Evolutionary conservation across 257 asterid genomes (phyloP), one percentile per base, ranked within the genome.

Genomic region (Capsicum rhomboideum): DNA sequence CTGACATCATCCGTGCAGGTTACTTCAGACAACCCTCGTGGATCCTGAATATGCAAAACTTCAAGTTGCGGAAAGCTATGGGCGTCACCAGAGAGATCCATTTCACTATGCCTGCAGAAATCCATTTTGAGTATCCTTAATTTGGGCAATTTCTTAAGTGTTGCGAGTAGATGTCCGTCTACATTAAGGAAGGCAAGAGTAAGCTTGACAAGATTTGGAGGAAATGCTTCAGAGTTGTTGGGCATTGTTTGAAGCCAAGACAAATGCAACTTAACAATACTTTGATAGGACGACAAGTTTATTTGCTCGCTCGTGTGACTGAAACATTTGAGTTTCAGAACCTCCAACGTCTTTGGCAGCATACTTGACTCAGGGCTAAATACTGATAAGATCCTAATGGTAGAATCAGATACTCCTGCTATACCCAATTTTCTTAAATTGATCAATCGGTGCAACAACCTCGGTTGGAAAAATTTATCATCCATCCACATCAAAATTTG

Each of bases 201-300:
- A 21, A 84, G 86, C 42, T 84, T 79, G 55, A 34, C 46, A 18
- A 84, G 86, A 23, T 66, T 66, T 6, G 63, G 82, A 72, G 86
- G 82, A 29, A 56, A 83, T 55, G 78, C 64, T 37, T 2, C 6
- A 37, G 42, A 37, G 42, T 37, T 37, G 42, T 37, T 3, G 5
- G 42, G 6, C 6, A 37, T 37, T 37, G 37, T 31, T 31, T 31
- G 37, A 4, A 31, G 37, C 37, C 2, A 1, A 37, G 6, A 4
- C 64, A 56, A 20, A 8, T 0, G 12, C 64, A 56, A 20, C 28
- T 56, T 56, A 3, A 3, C 6, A 56, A 56, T 8, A 56, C 20
- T 56, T 20, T 23, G 64, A 56, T 20, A 20, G 6, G 28, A 56
- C 28, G 64, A 56, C 28, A 56, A 20, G 26, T 56, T 20, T 56